phyloP scores from a whole-genome alignment of 371 early-diverging fungal genomes.

The Lichtheimia hyalospora region DNA sequence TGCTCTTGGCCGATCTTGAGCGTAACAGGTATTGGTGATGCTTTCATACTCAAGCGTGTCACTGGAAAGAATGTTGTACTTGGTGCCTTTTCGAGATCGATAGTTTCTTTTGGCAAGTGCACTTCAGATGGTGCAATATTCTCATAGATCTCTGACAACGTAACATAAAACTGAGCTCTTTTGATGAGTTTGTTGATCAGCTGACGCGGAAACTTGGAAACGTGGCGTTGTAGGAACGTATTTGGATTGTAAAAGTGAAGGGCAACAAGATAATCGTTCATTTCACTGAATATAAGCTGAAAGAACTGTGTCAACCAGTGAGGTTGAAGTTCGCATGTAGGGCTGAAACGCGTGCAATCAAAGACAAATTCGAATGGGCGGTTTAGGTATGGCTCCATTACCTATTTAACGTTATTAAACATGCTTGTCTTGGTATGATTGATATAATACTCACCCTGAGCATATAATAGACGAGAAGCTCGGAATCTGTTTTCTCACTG shows the following conservation, averaged over 20 bases:
- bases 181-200: slow-evolving; percentile 63
- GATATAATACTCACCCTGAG: slow-evolving; percentile 52
- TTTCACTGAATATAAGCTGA: slow-evolving; percentile 69
- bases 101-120: slow-evolving; percentile 72
- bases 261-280: slow-evolving; percentile 50
- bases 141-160: slow-evolving; percentile 67
- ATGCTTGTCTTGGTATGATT: too few relatives aligned
- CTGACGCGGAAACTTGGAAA: slow-evolving; percentile 54
- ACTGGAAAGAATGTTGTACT: slow-evolving; percentile 65
- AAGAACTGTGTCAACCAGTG: slow-evolving; percentile 77
- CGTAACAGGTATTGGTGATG: slow-evolving; percentile 70
- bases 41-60: slow-evolving; percentile 31
- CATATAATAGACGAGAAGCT: slow-evolving; percentile 72
- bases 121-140: slow-evolving; percentile 67
- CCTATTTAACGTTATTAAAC: slow-evolving; percentile 20
- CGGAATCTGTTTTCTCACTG: slow-evolving; percentile 77
- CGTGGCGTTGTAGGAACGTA: slow-evolving; percentile 64
- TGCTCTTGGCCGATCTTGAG: slow-evolving; percentile 80
- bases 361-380: slow-evolving; percentile 79
- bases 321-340: slow-evolving; percentile 73
- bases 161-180: slow-evolving; percentile 61
- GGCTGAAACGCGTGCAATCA: slow-evolving; percentile 78
- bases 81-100: slow-evolving; percentile 68
- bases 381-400: slow-evolving; percentile 56
- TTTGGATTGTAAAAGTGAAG: slow-evolving; percentile 80